Percentiles rank a stretch among this genome's conserved stretches.
Evolutionary conservation across 192 early-diverging fungal species (phyloP).

Genomic region (Umbelopsis sp.): DNA sequence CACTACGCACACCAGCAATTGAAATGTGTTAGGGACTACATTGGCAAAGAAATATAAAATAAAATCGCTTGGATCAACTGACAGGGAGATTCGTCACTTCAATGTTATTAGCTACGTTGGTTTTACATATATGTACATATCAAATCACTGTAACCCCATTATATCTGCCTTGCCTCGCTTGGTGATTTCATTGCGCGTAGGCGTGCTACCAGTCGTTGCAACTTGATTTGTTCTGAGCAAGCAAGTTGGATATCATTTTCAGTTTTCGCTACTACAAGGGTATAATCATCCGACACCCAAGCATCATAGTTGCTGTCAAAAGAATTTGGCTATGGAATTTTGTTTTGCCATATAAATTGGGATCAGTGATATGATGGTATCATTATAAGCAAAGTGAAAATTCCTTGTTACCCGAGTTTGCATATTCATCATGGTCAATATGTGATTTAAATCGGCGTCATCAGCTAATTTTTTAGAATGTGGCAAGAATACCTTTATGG

Average conservation of each 20-base stretch:
- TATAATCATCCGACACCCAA: conserved; percentile 14
- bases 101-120: too few species aligned
- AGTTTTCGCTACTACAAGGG: neutral
- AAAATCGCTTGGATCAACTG: too few species aligned
- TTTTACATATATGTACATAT: too few species aligned
- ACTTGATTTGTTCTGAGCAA: neutral
- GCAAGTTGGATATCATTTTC: neutral
- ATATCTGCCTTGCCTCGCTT: too few species aligned
- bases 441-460: neutral
- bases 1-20: too few species aligned
- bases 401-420: neutral
- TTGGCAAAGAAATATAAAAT: too few species aligned
- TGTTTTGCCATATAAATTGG: neutral
- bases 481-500: conserved; percentile 6
- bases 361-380: too few species aligned
- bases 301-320: neutral
- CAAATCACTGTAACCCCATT: too few species aligned
- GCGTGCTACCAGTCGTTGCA: conserved; percentile 4
- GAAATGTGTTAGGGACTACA: too few species aligned
- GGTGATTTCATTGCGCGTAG: neutral
- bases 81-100: too few species aligned
- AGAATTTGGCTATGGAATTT: conserved; percentile 20
- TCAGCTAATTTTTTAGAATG: neutral
- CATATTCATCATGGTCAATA: neutral
- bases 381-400: too few species aligned